A percentile compares a stretch with the other conserved stretches of the same genome.
Evolutionary conservation across 1,284 basidiomycete species (phyloP).

Genomic region (Phenoliferia sp.): DNA sequence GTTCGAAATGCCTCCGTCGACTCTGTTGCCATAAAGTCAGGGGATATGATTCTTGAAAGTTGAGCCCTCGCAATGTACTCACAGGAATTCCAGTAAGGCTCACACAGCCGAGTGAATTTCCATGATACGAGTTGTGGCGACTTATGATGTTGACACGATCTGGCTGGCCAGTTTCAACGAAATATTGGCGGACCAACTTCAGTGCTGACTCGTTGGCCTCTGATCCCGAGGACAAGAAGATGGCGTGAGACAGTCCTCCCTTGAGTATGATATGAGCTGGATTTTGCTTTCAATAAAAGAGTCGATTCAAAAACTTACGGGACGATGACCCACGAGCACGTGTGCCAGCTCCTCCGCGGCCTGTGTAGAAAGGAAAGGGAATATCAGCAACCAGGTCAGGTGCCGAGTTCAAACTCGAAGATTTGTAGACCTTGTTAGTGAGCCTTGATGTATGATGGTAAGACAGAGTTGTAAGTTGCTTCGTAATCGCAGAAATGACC

Average conservation of each 20-base stretch:
- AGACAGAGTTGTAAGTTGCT: slow-evolving; percentile 67
- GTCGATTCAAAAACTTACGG: not conserved
- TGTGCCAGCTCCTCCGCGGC: slow-evolving; percentile 71
- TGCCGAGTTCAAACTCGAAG: slow-evolving; percentile 5
- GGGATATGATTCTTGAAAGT: not conserved
- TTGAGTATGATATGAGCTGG: not conserved
- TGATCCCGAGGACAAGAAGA: slow-evolving; percentile 41
- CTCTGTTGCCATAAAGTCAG: not conserved
- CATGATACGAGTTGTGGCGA: slow-evolving; percentile 74
- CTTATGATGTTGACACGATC: slow-evolving; percentile 71
- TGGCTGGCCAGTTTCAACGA: slow-evolving; percentile 60
- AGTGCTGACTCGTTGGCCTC: slow-evolving; percentile 78
- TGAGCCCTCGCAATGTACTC: too few species aligned
- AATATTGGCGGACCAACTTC: slow-evolving; percentile 65
- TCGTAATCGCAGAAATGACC: slow-evolving; percentile 64
- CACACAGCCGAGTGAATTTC: slow-evolving; percentile 65
- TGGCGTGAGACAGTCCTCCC: slow-evolving; percentile 33
- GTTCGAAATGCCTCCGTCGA: slow-evolving; percentile 57
- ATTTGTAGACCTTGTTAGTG: slow-evolving; percentile 53
- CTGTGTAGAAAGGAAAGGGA: slow-evolving; percentile 39
- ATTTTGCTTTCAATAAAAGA: too few species aligned
- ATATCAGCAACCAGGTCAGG: not conserved
- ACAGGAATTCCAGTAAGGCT: slow-evolving; percentile 57
- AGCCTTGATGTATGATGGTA: slow-evolving; percentile 33
- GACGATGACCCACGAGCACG: slow-evolving; percentile 49